These are phyloP conservation scores for Aegilops speltoides DNA, from an alignment of 176 grass and related monocot genomes.

Conservation along the genomic window DNA sequence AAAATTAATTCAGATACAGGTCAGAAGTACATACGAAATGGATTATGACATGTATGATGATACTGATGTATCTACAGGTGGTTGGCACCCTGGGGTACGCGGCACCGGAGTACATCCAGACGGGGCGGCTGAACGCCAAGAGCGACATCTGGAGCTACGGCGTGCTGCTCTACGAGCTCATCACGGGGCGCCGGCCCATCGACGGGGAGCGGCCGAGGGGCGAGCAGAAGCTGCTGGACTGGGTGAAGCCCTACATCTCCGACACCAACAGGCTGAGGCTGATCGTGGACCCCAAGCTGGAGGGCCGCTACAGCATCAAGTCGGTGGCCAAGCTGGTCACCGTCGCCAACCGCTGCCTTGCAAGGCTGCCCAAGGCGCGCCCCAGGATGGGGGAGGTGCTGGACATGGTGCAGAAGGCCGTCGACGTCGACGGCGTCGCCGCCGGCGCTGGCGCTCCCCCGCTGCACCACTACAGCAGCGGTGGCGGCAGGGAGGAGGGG, in stretches of 20 bases:
- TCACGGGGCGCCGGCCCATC: slow-evolving; percentile 53
- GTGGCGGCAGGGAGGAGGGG: neutral
- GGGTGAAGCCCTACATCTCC: slow-evolving; percentile 52
- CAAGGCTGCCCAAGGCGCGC: slow-evolving; percentile 40
- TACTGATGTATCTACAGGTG: slow-evolving; percentile 15
- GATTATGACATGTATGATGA: neutral
- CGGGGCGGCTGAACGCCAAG: slow-evolving; percentile 58
- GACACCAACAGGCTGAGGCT: slow-evolving; percentile 38
- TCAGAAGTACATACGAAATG: neutral
- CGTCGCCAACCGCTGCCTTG: slow-evolving; percentile 54
- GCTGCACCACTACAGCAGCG: slow-evolving; percentile 12
- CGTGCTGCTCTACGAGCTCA: slow-evolving; percentile 61
- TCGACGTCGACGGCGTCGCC: slow-evolving; percentile 30
- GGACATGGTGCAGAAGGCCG: slow-evolving; percentile 36
- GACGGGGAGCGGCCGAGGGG: slow-evolving; percentile 48
- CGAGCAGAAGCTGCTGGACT: slow-evolving; percentile 67
- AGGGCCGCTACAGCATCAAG: slow-evolving; percentile 35
- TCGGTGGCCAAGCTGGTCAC: slow-evolving; percentile 39
- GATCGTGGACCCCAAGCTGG: slow-evolving; percentile 50
- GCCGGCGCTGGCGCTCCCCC: neutral
- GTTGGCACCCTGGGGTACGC: slow-evolving; percentile 63
- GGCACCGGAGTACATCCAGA: slow-evolving; percentile 61
- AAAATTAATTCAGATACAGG: neutral
- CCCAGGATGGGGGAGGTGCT: slow-evolving; percentile 63
- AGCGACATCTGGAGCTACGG: slow-evolving; percentile 71